Base-by-base conservation (phyloP, 345 rosid genomes). In the Clarkia xantiana region DNA sequence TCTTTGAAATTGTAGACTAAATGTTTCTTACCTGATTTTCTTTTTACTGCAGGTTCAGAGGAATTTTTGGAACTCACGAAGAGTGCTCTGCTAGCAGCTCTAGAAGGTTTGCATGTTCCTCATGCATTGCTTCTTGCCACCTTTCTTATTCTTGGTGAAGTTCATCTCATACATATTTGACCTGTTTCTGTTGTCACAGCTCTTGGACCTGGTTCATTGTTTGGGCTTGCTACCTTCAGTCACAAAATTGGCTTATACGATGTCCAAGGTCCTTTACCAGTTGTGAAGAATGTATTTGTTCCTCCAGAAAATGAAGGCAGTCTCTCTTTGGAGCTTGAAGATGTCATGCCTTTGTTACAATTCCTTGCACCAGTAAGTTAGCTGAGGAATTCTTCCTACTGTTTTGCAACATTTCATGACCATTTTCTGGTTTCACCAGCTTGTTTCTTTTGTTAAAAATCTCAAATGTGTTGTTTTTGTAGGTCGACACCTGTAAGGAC, bases 1-100 rank as follows among this genome's bases (percentile, higher is more conserved):
- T 29, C 36, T 29, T 29, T 29, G 36, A 29, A 29, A 29, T 29
- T 29, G 3, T 49, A 14, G 14, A 13, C 40, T 49, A 49, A 29
- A 20, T 49, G 20, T 34, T 20, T n/a, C 39, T 29, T 49, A 17
- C 3, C 51, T 40, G 43, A 41, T 18, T 14, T 12, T 44, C n/a
- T 46, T 16, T 10, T 52, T 4, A 52, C 45, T 76, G 69, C 78
- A 91, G 96, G 95, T 57, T 86, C 96, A 20, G 95, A 86, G 62
- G 98, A 91, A 42, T 91, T 91, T 76, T 73, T 91, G 83, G 98
- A 86, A 69, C 98, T 86, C 40, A 82, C 94, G 2, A 91, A 85
- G 66, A 86, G 94, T 71, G 87, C 98, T 23, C 70, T 91, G 57
- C 73, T 78, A 64, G 96, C 98, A 7, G 83, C 93, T 49, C 71